phyloP scores from a whole-genome alignment of 2,329 filamentous ascomycete genomes.

The Decorospora gaudefroyi region DNA sequence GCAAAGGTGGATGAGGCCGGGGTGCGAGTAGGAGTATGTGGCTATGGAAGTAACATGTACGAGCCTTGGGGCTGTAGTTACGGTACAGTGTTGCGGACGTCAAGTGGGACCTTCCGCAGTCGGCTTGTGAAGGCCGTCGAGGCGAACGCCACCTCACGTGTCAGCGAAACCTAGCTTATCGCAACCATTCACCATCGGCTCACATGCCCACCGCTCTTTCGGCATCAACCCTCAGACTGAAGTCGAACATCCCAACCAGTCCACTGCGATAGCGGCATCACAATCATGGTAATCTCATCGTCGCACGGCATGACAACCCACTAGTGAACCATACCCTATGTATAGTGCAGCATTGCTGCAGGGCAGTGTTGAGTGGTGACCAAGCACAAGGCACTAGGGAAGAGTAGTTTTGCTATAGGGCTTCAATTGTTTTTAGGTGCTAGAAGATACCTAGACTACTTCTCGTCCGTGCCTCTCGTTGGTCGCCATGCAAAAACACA shows the following conservation, averaged over 20 bases:
- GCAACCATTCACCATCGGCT: not conserved
- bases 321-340: no score
- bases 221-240: not conserved
- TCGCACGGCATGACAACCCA: not conserved
- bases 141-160: constrained; percentile 25
- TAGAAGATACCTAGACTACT: not conserved
- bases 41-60: constrained; percentile 8
- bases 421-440: not conserved
- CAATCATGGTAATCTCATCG: not conserved
- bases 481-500: not conserved
- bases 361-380: no score
- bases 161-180: constrained; percentile 11
- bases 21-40: not conserved
- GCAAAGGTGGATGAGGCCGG: not conserved
- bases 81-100: constrained; percentile 14
- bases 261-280: not conserved
- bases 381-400: not conserved
- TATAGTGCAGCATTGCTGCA: no score
- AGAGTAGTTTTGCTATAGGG: no score
- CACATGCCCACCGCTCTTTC: constrained; percentile 1
- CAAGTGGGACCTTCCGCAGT: constrained; percentile 12
- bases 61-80: constrained; percentile 4
- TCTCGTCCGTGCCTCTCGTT: not conserved
- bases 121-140: constrained; percentile 15
- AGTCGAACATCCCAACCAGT: not conserved